These are phyloP conservation scores for Backusella psychrophila DNA, from an alignment of 192 early-diverging fungal genomes.

Conservation along the genomic window DNA sequence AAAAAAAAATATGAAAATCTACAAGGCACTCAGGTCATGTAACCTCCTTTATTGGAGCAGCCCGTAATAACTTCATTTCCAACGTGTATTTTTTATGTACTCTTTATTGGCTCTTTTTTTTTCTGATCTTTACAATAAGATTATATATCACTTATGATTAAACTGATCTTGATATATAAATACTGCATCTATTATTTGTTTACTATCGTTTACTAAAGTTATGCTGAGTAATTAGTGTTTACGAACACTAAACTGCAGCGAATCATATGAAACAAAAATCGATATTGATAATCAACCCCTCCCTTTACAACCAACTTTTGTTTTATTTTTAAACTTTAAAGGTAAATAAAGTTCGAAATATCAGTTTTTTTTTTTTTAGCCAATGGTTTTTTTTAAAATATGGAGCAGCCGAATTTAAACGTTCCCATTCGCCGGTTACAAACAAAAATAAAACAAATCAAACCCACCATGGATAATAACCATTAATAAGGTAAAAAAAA, in stretches of 20 bases:
- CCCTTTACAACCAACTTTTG: neutral
- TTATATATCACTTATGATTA: neutral
- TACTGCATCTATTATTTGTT: neutral
- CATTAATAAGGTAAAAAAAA: neutral
- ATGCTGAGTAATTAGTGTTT: neutral
- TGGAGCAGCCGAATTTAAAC: neutral
- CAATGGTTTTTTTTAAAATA: neutral
- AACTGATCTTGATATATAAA: neutral
- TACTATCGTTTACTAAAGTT: neutral
- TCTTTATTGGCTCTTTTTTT: neutral
- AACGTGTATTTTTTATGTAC: neutral
- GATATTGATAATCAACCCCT: neutral
- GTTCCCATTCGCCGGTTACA: neutral
- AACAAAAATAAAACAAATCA: neutral
- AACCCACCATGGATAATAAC: neutral
- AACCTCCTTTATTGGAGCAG: neutral
- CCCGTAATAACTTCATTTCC: neutral
- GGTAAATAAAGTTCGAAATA: neutral
- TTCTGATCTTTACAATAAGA: neutral
- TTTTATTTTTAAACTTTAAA: neutral
- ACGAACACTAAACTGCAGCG: neutral
- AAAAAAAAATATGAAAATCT: neutral
- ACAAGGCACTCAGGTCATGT: neutral
- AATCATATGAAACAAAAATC: neutral
- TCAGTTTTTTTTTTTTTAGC: neutral